A percentile compares a stretch with the other conserved stretches of the same genome.
phyloP scores from a whole-genome alignment of 352 stramenopile genomes.

The Phytophthora gonapodyides region DNA sequence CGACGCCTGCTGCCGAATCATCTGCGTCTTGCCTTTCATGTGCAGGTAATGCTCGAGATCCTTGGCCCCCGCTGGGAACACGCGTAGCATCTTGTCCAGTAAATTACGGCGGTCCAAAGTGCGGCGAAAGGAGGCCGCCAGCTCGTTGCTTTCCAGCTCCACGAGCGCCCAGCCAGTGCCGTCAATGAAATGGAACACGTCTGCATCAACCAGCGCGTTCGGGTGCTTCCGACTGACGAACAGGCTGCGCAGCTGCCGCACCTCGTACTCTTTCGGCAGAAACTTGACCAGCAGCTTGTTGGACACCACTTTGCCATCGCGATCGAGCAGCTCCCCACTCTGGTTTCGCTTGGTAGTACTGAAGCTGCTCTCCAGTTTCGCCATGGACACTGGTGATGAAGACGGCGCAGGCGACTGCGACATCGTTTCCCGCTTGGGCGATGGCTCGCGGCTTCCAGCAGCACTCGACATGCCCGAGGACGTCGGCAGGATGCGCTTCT shows the following conservation, averaged over 20 bases:
- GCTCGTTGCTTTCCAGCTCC: slow-evolving; percentile 57
- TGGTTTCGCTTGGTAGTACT: slow-evolving; percentile 32
- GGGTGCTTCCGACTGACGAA: slow-evolving; percentile 50
- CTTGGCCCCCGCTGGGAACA: slow-evolving; percentile 56
- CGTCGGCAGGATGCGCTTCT: slow-evolving; percentile 40
- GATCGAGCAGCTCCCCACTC: slow-evolving; percentile 47
- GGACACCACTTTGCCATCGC: slow-evolving; percentile 51
- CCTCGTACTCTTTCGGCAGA: slow-evolving; percentile 57
- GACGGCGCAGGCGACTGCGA: slow-evolving; percentile 27
- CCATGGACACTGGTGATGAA: slow-evolving; percentile 15
- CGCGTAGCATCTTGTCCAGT: slow-evolving; percentile 48
- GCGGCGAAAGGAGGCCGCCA: slow-evolving; percentile 49
- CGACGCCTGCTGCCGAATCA: slow-evolving; percentile 32
- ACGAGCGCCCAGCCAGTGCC: slow-evolving; percentile 74
- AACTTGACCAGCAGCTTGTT: slow-evolving; percentile 76
- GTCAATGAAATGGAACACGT: slow-evolving; percentile 80
- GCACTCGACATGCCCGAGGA: slow-evolving; percentile 26
- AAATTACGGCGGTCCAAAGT: slow-evolving; percentile 71
- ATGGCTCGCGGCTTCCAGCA: slow-evolving; percentile 40
- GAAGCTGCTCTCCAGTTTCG: slow-evolving; percentile 25
- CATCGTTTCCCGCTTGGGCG: slow-evolving; percentile 35
- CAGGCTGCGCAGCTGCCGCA: slow-evolving; percentile 43
- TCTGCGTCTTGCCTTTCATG: slow-evolving; percentile 53
- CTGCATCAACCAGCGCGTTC: slow-evolving; percentile 48
- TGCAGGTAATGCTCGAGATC: slow-evolving; percentile 69